These are phyloP conservation scores for Raphanus hybrid DNA, from an alignment of 441 rosid species.

Conservation along the genomic window DNA sequence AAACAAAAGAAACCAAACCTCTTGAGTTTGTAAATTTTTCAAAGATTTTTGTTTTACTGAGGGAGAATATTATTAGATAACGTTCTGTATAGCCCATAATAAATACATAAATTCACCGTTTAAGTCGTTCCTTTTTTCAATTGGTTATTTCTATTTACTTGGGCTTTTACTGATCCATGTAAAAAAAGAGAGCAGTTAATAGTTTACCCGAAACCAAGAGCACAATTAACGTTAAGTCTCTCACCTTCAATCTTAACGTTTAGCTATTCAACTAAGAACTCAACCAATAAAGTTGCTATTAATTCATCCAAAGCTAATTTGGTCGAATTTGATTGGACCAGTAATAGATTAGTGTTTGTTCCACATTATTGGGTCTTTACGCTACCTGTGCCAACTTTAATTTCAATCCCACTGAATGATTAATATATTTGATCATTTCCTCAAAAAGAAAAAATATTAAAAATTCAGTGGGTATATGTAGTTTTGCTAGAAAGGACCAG, in stretches of 20 bases:
- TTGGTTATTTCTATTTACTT: neutral
- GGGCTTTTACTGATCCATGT: neutral
- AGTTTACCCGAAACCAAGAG: too few species aligned
- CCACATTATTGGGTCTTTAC: neutral
- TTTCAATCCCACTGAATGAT: neutral
- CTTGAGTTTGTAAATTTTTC: slow-evolving; percentile 35
- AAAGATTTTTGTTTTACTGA: slow-evolving; percentile 8
- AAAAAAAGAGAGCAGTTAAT: too few species aligned
- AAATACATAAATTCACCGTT: neutral
- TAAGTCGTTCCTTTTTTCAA: neutral
- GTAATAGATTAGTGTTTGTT: neutral
- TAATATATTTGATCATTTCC: neutral
- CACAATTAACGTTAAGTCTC: too few species aligned
- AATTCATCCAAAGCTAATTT: too few species aligned
- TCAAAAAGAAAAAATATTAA: neutral
- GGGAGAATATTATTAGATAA: slow-evolving; percentile 23
- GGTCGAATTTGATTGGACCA: neutral
- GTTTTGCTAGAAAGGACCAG: too few species aligned
- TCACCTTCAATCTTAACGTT: too few species aligned
- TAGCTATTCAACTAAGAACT: too few species aligned
- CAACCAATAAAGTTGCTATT: too few species aligned
- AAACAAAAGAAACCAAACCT: neutral
- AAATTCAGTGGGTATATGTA: neutral
- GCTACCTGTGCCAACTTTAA: neutral
- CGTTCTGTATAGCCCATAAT: slow-evolving; percentile 31